Base-by-base conservation (phyloP, 2,329 filamentous ascomycete genomes). In the Intubia oerlemansii region DNA sequence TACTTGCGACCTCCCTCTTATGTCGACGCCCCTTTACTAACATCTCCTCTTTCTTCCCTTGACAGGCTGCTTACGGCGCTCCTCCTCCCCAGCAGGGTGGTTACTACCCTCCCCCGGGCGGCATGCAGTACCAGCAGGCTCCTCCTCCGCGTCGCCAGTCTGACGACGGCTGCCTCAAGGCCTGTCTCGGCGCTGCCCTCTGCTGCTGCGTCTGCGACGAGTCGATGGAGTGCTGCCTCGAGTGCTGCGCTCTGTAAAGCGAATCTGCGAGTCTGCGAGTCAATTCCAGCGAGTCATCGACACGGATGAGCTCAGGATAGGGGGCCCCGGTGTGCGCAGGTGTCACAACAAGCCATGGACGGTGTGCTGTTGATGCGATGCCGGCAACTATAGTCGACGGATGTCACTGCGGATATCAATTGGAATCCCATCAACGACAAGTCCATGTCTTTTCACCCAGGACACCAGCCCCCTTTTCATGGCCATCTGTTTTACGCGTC, bases 171-270 rank as follows among this genome's bases (percentile, higher is more conserved):
- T 60, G 56, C 42, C 42, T 62, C 9, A 39, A 39, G 35, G 37
- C 38, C 21, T 40, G 38, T 25, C 14, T 40, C 31, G 57, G 56
- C 17, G 47, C 51, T 10, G 38, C 59, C 22, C 60, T 57, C 42
- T 61, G 56, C 41, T 62, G 59, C 44, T 62, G 57, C 39, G 49
- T 57, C 31, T 54, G 52, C 36, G 57, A 59, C 38, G 53, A 61
- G 38, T 51, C 53, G 29, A 59, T 58, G 42, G 58, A 63, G 39
- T 55, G 53, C 39, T 59, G 56, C 36, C 46, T 48, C 27, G 55
- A 59, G 22, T 59, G 56, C 44, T 52, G 46, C 40, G 50, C 53
- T 33, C 49, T 50, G 38, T 52, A 47, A 42, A 28, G 12, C 16
- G 2, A 11, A 17, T 6, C 9, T 13, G 14, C 17, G 23, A 25